Evolutionary conservation across 495 filamentous ascomycete species (phyloP).

Genomic region (Xylaria longipes): DNA sequence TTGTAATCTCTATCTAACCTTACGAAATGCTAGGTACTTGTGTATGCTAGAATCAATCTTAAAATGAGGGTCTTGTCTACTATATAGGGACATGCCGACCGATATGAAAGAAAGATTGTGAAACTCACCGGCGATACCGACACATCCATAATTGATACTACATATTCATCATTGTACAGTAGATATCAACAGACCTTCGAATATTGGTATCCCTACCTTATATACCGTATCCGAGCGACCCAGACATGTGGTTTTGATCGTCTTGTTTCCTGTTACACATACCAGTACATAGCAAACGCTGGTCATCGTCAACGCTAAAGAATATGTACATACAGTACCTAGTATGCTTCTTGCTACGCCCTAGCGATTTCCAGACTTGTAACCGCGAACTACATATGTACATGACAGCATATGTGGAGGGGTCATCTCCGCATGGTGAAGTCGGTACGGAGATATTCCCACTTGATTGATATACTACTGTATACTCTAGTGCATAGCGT

Average conservation of each 20-base stretch:
- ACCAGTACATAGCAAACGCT: not conserved
- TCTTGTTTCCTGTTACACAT: not conserved
- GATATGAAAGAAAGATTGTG: not conserved
- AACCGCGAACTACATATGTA: not conserved
- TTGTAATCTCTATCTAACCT: not conserved
- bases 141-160: not conserved
- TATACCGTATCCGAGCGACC: not conserved
- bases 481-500: constrained; percentile 7
- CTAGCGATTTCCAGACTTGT: not conserved
- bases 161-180: not conserved
- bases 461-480: constrained; percentile 11
- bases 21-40: not conserved
- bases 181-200: not conserved
- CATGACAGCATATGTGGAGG: constrained; percentile 27
- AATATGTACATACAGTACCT: too few relatives aligned
- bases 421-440: constrained; percentile 18
- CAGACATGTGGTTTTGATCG: not conserved
- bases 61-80: not conserved
- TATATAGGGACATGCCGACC: not conserved
- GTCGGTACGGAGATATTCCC: constrained; percentile 4
- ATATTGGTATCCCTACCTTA: not conserved
- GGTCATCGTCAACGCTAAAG: not conserved
- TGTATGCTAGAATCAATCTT: not conserved
- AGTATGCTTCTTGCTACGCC: not conserved
- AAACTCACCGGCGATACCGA: constrained; percentile 14